Percentiles rank a stretch among this genome's conserved stretches.
These are phyloP conservation scores for Phytophthora pseudosyringae DNA, from an alignment of 352 stramenopile species.

Conservation along the genomic window DNA sequence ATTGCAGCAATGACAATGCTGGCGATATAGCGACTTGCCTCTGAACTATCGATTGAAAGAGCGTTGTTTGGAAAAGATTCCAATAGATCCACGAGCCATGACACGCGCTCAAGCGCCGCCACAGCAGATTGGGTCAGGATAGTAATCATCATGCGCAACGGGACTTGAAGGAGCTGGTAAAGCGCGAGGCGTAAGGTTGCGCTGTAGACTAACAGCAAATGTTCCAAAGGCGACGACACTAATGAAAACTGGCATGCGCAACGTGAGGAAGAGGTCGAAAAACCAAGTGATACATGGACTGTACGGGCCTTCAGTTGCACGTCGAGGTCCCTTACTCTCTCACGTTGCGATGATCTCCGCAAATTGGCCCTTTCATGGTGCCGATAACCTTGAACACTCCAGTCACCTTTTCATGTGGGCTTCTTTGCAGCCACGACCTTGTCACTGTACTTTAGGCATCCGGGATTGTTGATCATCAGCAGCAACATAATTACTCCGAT, in stretches of 20 bases:
- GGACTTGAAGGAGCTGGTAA: conserved; percentile 54
- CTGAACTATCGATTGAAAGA: not conserved
- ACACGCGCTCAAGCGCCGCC: not conserved
- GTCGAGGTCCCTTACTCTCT: conserved; percentile 70
- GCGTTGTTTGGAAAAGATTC: not conserved
- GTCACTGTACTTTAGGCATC: not conserved
- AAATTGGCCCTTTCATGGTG: not conserved
- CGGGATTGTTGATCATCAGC: conserved; percentile 41
- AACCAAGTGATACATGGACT: conserved; percentile 38
- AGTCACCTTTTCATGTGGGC: conserved; percentile 60
- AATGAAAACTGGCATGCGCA: conserved; percentile 57
- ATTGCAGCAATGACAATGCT: not conserved
- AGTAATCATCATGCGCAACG: not conserved
- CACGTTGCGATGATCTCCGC: conserved; percentile 93
- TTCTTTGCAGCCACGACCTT: conserved; percentile 39
- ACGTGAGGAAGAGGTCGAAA: conserved; percentile 36
- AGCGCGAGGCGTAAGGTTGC: conserved; percentile 85
- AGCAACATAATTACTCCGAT: conserved; percentile 41
- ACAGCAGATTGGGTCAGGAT: not conserved
- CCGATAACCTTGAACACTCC: conserved; percentile 55
- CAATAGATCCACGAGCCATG: not conserved
- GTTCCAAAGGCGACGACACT: conserved; percentile 51
- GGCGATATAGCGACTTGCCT: not conserved
- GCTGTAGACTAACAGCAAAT: conserved; percentile 60
- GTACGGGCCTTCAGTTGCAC: not conserved